phyloP scores from a whole-genome alignment of 148 eudicot genomes.

The Amaranthus palmeri region DNA sequence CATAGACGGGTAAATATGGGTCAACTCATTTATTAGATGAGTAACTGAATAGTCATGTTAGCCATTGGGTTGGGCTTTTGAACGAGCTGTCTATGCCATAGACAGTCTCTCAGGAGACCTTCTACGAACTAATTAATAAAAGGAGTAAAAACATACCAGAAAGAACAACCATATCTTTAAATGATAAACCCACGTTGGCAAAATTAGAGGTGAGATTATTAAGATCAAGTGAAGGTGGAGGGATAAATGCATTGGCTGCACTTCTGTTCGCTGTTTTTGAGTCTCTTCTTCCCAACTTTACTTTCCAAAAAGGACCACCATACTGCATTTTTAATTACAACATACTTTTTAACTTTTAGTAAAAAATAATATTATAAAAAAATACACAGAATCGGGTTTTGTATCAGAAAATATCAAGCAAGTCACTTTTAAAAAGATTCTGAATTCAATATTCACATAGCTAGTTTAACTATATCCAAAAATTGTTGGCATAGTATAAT shows the following conservation, averaged over 20 bases:
- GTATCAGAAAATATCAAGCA: too few species aligned
- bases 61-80: too few species aligned
- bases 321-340: constrained; percentile 19
- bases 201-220: constrained; percentile 15
- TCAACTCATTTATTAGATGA: too few species aligned
- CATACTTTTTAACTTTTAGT: background rate
- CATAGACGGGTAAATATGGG: too few species aligned
- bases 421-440: too few species aligned
- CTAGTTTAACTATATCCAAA: too few species aligned
- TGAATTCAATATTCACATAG: too few species aligned
- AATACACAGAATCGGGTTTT: too few species aligned
- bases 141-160: constrained; percentile 27
- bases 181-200: constrained; percentile 27
- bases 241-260: constrained; percentile 34
- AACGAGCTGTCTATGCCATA: too few species aligned
- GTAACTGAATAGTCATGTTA: too few species aligned
- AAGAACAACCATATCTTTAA: constrained; percentile 47
- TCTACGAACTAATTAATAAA: background rate
- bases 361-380: background rate
- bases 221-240: constrained; percentile 23
- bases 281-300: constrained; percentile 51
- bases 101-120: too few species aligned
- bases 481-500: too few species aligned
- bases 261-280: constrained; percentile 38
- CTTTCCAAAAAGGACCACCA: constrained; percentile 48